Evolutionary conservation across 306 rosid species (phyloP), one percentile per base, ranked within the genome.

Genomic region (Vachellia pachyceras): DNA sequence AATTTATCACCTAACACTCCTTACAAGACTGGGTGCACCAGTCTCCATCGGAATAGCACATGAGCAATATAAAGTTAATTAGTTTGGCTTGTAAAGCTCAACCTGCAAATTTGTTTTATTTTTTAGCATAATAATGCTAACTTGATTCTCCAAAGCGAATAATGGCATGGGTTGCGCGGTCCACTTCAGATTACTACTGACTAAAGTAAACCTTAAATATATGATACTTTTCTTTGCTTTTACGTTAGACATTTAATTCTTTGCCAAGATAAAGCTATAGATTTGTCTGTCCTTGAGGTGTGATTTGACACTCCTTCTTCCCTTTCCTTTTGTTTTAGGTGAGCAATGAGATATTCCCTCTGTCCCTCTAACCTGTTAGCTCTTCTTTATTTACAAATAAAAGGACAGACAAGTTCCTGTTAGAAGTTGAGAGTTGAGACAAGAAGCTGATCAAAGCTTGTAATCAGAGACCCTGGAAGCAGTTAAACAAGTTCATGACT

Each of bases 121-220:
- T 58, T 23, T 58, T 75, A 70, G 72, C 76, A 61, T 68, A 42
- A 10, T 57, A 60, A 44, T 44, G 12, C 39, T 20, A n/a, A 69
- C 55, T 73, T 72, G 61, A 58, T 44, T 74, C 71, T 78, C 66
- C 45, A 39, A 78, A 61, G 14, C 66, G 10, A 74, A 70, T 57
- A 52, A 11, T 20, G 73, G 11, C 23, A 81, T 70, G n/a, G 67
- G 90, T 82, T 86, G 83, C 76, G 50, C 69, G 82, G 83, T 80
- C 90, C 42, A 52, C 35, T 84, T 83, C 39, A 50, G 54, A 40
- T n/a, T 13, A 20, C 29, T 37, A 49, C 50, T 3, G 12, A 50
- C 77, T 77, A 17, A 61, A 44, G 35, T 8, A 22, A 57, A 17
- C 55, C 36, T 75, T 68, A 20, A 45, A 69, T 3, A 70, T 47